Base-by-base conservation (phyloP, 345 rosid species). In the Rhizophora mangle region DNA sequence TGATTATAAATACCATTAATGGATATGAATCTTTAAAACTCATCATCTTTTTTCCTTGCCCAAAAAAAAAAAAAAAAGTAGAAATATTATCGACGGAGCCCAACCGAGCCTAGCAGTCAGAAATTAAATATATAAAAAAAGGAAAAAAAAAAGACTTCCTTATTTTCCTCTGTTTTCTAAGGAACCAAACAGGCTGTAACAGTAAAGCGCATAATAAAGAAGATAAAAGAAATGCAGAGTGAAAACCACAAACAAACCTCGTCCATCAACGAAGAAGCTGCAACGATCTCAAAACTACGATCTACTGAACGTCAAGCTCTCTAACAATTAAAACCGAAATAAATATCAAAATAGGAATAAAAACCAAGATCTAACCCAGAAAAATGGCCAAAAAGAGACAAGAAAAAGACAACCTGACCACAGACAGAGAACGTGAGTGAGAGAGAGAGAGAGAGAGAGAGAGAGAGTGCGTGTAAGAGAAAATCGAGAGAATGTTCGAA, bases 401-500 rank as follows among this genome's bases (percentile, higher is more conserved):
- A 60, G 0, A 15, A 53, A 8, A 63, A 54, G 31, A 34, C 43
- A 37, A 79, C 43, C 78, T 43, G 61, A 61, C 61, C 69, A 55
- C 2, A 8, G 30, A 36, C 21, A 34, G 26, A 51, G 61, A 20
- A 16, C 36, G 6, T 6, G 27, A 31, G 49, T 9, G 20, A 26
- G 54, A 30, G 72, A 36, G 8, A 30, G 60, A 36, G 27, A 36
- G 65, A 26, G 74, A 37, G 64, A 31, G 39, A 11, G 39, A 63
- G 65, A 55, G 75, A 22, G 55, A 32, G 74, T 8, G 67, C 9
- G 18, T 20, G 76, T 20, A 67, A 64, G 82, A 68, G 51, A 57
- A 74, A 82, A 51, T 68, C 70, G 67, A 60, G 86, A 64, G 74
- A 69, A 73, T 63, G 85, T 78, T 75, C 84, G 75, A 74, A 75